Evolutionary conservation across 768 basidiomycete genomes (phyloP), one percentile per base, ranked within the genome.

Genomic region (Leccinum variicolor): DNA sequence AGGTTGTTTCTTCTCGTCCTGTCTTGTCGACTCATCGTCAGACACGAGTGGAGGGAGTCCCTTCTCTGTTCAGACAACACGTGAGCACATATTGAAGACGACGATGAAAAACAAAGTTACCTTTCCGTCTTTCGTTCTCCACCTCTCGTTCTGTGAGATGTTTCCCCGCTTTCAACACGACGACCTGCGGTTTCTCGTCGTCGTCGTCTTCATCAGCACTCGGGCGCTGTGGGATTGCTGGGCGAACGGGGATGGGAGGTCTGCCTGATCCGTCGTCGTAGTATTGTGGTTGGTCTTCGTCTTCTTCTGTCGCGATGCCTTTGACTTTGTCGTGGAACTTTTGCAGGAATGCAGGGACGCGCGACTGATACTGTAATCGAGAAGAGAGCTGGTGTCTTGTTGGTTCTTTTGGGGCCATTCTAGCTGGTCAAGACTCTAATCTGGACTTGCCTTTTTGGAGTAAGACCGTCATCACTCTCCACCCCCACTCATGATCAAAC

Each of bases 131-230:
- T 64, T 90, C 79, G 67, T 90, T 87, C 77, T 91, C 87, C 4
- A 80, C 92, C 65, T 96, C 91, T 54, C 81, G 75, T 60, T 81
- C 86, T 2, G 83, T 84, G 45, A 97, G 77, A 76, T 97, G 94
- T 69, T 92, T 95, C 26, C 94, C 94, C 62, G 88, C 83, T 67
- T 83, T 92, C 62, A 97, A 69, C 9, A 96, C 94, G 3, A 97
- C 92, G 8, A 97, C 84, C 67, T 92, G 90, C 3, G 94, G 94
- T 62, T 81, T 86, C 71, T 95, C 94, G 64, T 94, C 93, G 0
- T 69, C 82, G 4, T 77, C 76, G 57, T 85, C 86, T 56, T 92
- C 90, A 52, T 86, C 85, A 13, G 82, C 89, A 62, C 87, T 80
- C 0, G 87, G 87, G 33, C 88, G 79, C 66, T 84, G 76, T 10